Base-by-base conservation (phyloP, 306 rosid species). In the Cyclanthera cordifolia region DNA sequence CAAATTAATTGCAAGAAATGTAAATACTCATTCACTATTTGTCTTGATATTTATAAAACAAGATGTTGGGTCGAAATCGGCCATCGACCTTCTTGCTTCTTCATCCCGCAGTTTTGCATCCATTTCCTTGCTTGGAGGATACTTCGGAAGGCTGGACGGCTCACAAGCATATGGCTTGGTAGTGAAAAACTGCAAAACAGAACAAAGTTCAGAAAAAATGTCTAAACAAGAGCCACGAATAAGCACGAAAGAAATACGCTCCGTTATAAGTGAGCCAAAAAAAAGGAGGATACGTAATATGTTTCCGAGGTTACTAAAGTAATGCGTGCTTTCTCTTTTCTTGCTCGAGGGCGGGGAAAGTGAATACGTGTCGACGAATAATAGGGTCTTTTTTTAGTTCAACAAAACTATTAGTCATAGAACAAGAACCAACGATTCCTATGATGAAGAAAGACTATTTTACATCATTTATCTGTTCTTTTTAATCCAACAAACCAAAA, bases 101-200 rank as follows among this genome's bases (percentile, higher is more conserved):
- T 90, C 99, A 32, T 93, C 99, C 14, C 96, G 88, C 74, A 87
- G 77, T 79, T 93, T 93, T 47, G 99, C 99, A 77, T 93, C 99
- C 95, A 93, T 93, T 88, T 93, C 99, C 83, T 93, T 93, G 80
- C 95, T 86, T 76, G 99, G 99, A 75, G 99, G 99, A 85, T 93
- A 93, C 78, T 90, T 93, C n/a, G 99, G 99, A 72, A 93, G 95
- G 85, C 95, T 93, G 27, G 99, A 85, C 30, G 99, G 99, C 11
- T 93, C 99, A 83, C 99, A 93, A 34, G 99, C 96, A 78, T 93
- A 86, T 8, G 97, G 97, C 76, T 85, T 83, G 55, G 94, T 88
- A 9, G 87, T 90, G 79, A 93, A 93, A 73, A 90, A 93, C 99
- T 90, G 83, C 84, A 81, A 78, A 82, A 74, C 69, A 72, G 53